A percentile compares a stretch with the other conserved stretches of the same genome.
Evolutionary conservation across 371 early-diverging fungal genomes (phyloP).

Genomic region (Rhizopus sp.): DNA sequence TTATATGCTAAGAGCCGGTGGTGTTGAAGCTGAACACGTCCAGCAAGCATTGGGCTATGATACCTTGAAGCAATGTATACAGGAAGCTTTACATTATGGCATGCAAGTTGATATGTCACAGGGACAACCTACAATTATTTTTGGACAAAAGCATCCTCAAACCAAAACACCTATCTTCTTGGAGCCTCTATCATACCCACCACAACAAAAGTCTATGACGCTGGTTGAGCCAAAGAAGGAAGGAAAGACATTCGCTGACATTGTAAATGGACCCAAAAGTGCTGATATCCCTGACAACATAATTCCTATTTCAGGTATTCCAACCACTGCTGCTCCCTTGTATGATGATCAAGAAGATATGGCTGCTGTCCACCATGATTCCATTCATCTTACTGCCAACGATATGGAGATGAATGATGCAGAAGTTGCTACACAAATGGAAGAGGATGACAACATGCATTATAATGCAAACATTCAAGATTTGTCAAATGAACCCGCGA

Average conservation of each 20-base stretch:
- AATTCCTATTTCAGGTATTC: too few relatives aligned
- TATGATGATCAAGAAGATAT: too few relatives aligned
- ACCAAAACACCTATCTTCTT: conserved; percentile 28
- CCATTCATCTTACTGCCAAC: too few relatives aligned
- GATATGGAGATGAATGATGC: too few relatives aligned
- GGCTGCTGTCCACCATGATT: too few relatives aligned
- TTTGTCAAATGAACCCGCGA: not conserved
- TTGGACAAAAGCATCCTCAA: conserved; percentile 31
- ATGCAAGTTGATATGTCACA: conserved; percentile 25
- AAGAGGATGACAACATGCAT: too few relatives aligned
- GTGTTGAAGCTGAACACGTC: conserved; percentile 34
- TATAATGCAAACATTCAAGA: not conserved
- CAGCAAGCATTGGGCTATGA: conserved; percentile 39
- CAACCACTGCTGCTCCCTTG: too few relatives aligned
- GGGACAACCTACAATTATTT: conserved; percentile 25
- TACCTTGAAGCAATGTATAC: conserved; percentile 26
- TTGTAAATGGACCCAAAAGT: conserved; percentile 24
- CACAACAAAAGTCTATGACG: conserved; percentile 22
- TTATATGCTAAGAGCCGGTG: conserved; percentile 53
- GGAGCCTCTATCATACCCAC: conserved; percentile 46
- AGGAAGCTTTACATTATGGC: conserved; percentile 39
- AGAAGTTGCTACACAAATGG: too few relatives aligned
- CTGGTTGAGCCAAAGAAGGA: conserved; percentile 46
- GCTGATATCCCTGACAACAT: not conserved
- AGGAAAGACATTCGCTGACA: conserved; percentile 19